These are phyloP conservation scores for Tricholoma flavovirens DNA, from an alignment of 768 basidiomycete species.

Conservation along the genomic window DNA sequence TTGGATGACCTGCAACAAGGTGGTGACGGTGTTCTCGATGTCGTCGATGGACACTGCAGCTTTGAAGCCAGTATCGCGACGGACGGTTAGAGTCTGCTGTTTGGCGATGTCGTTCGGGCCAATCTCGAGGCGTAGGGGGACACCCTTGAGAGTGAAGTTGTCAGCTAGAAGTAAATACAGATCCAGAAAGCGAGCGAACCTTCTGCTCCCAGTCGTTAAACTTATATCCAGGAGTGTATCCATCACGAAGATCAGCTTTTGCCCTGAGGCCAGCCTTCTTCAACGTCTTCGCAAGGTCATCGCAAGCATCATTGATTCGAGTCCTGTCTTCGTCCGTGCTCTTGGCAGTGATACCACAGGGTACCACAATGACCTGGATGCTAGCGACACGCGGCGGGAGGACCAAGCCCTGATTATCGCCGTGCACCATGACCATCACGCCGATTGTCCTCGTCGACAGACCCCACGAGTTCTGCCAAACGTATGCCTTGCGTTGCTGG, in stretches of 20 bases:
- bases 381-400: conserved; percentile 96
- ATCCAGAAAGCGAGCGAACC: conserved; percentile 35
- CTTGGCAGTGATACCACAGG: conserved; percentile 91
- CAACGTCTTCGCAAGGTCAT: conserved; percentile 68
- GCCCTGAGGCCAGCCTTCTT: conserved; percentile 72
- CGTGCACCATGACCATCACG: conserved; percentile 99
- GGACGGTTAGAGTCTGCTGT: conserved; percentile 74
- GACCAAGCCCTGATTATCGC: conserved; percentile 95
- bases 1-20: conserved; percentile 83
- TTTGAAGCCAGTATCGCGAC: conserved; percentile 59
- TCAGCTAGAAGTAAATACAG: not conserved
- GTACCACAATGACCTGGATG: conserved; percentile 86
- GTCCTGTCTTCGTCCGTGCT: conserved; percentile 61
- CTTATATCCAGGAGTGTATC: conserved; percentile 97
- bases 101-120: conserved; percentile 90
- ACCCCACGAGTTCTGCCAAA: conserved; percentile 99
- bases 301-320: conserved; percentile 71
- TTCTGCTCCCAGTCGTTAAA: conserved; percentile 99
- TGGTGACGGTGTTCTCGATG: conserved; percentile 43
- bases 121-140: conserved; percentile 94
- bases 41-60: conserved; percentile 37
- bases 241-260: conserved; percentile 89
- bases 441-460: conserved; percentile 93
- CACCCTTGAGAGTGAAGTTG: conserved; percentile 53
- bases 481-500: conserved; percentile 65